Conservation (phyloP, 306 rosid genomes). For the Oemleria cerasiformis region DNA sequence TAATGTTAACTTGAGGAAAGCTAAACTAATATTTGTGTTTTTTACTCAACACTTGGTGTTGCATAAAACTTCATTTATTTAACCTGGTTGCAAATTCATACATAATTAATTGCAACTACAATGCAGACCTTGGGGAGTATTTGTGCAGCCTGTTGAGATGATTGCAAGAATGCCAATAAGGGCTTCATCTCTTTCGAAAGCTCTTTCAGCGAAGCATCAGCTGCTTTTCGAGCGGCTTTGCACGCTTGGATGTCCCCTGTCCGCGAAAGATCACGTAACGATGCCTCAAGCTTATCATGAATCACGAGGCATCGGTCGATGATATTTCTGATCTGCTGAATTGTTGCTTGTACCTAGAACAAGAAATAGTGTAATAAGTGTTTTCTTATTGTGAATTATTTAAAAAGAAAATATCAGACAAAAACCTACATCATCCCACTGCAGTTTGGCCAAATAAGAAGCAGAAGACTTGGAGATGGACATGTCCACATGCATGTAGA, state of each 20-base stretch:
- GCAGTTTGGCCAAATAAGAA: conserved; percentile 82
- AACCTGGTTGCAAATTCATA: neutral
- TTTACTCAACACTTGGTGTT: neutral
- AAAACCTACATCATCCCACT: conserved; percentile 88
- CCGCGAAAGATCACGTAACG: conserved; percentile 83
- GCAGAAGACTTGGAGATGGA: conserved; percentile 94
- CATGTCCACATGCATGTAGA: conserved; percentile 76
- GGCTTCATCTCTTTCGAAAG: conserved; percentile 80
- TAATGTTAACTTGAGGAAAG: neutral
- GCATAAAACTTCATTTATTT: neutral
- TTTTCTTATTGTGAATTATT: conserved; percentile 14
- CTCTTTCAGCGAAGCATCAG: conserved; percentile 78
- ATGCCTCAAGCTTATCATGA: conserved; percentile 82
- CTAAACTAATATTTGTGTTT: neutral
- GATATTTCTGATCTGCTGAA: conserved; percentile 55
- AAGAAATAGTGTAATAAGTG: neutral
- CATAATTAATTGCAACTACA: neutral
- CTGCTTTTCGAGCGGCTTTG: conserved; percentile 87
- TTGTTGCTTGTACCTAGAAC: conserved; percentile 73
- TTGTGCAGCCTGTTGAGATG: conserved; percentile 74
- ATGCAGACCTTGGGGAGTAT: conserved; percentile 67
- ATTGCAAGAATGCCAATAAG: conserved; percentile 60
- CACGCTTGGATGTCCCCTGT: conserved; percentile 85
- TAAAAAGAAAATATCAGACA: conserved; percentile 15
- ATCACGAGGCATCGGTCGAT: conserved; percentile 58